phyloP scores from a whole-genome alignment of 148 eudicot genomes.

The Dysphania ambrosioides region DNA sequence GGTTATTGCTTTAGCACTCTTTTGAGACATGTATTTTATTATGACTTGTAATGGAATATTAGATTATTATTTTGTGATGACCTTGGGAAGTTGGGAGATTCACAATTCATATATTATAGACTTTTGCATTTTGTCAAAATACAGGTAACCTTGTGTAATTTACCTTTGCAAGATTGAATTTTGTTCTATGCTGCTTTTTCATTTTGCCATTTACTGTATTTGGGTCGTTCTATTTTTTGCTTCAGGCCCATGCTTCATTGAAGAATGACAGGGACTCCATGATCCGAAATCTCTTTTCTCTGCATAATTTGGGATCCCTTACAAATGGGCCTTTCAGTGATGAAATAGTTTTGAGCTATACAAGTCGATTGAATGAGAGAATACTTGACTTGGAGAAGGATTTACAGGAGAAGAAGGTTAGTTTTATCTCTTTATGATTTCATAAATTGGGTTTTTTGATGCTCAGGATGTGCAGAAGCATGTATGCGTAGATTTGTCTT shows the following conservation, averaged over 20 bases:
- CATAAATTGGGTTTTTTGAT: neutral
- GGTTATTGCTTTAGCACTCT: neutral
- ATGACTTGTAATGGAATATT: too few species aligned
- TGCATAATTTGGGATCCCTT: constrained; percentile 64
- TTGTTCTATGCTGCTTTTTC: constrained; percentile 6
- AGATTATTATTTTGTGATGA: too few species aligned
- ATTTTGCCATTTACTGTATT: neutral
- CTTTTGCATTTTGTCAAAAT: neutral
- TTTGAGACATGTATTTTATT: too few species aligned
- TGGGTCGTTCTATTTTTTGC: constrained; percentile 17
- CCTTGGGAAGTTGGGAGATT: neutral
- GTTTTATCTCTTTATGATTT: neutral
- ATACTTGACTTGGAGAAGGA: constrained; percentile 58
- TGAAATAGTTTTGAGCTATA: constrained; percentile 55
- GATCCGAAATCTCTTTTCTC: constrained; percentile 53
- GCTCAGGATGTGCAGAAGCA: neutral
- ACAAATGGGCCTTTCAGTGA: constrained; percentile 54
- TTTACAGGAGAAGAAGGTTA: constrained; percentile 72
- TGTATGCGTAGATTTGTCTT: neutral
- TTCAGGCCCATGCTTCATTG: constrained; percentile 52
- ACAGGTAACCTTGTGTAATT: neutral
- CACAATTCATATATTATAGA: too few species aligned
- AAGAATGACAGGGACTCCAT: constrained; percentile 70
- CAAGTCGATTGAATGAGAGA: constrained; percentile 49
- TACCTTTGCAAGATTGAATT: neutral